A percentile compares a stretch with the other conserved stretches of the same genome.
phyloP scores from a whole-genome alignment of 1,284 basidiomycete species.

The Tremellales sp. region DNA sequence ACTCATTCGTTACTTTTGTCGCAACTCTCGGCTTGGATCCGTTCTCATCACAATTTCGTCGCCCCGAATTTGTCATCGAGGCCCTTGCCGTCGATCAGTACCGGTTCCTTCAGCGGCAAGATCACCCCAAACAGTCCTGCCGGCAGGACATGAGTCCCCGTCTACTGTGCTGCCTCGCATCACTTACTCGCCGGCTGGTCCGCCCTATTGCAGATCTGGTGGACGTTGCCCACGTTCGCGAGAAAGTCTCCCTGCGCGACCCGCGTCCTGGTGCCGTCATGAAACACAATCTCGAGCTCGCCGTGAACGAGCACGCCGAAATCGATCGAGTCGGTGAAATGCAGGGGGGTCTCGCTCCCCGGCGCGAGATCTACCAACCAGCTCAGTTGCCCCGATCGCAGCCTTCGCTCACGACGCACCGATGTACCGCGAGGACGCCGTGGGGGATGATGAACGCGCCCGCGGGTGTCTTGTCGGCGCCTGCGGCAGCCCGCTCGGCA shows the following conservation, averaged over 20 bases:
- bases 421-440: too few species aligned
- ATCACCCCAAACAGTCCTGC: neutral
- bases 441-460: too few species aligned
- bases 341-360: conserved; percentile 2
- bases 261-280: conserved; percentile 13
- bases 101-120: conserved; percentile 8
- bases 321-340: conserved; percentile 14
- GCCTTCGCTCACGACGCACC: too few species aligned
- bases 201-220: conserved; percentile 14
- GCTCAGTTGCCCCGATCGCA: conserved; percentile 25
- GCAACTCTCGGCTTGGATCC: neutral
- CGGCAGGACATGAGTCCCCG: conserved; percentile 1
- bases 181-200: conserved; percentile 14
- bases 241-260: conserved; percentile 12
- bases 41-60: neutral
- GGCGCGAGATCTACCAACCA: conserved; percentile 14
- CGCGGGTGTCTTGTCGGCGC: neutral
- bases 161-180: conserved; percentile 1
- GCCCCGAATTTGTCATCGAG: conserved; percentile 10
- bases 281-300: conserved; percentile 10
- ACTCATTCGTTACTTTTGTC: neutral
- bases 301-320: conserved; percentile 15
- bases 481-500: neutral
- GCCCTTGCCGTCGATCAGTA: conserved; percentile 10
- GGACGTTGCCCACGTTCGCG: conserved; percentile 15